Conservation (phyloP, 2,329 filamentous ascomycete genomes). For the Leptographium flavum region DNA sequence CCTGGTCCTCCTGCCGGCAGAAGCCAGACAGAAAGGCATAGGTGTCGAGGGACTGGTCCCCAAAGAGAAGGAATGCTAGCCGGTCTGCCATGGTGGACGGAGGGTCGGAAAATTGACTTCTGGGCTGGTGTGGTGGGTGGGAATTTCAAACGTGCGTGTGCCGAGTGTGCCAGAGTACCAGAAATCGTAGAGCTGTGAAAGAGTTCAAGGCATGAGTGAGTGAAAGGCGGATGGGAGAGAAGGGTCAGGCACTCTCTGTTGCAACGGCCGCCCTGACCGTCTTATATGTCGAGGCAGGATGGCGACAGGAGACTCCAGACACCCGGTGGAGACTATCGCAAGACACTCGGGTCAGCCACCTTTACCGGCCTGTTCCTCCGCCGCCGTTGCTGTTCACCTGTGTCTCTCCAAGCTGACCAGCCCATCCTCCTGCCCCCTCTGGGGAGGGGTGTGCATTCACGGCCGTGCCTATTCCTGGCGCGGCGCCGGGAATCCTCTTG, state of each 20-base stretch:
- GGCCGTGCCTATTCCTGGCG: neutral
- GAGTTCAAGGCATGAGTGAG: slow-evolving; percentile 1
- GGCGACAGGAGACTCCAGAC: neutral
- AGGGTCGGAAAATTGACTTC: neutral
- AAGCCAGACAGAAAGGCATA: slow-evolving; percentile 46
- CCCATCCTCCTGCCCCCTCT: too few relatives aligned
- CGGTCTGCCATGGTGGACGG: slow-evolving; percentile 27
- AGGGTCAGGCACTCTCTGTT: too few relatives aligned
- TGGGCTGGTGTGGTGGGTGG: neutral
- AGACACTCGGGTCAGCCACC: slow-evolving; percentile 14
- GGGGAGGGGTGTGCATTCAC: neutral
- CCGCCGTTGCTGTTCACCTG: neutral
- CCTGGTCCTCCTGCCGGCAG: slow-evolving; percentile 28
- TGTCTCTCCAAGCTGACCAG: too few relatives aligned
- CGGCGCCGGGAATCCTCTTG: slow-evolving; percentile 8
- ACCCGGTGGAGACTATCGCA: neutral
- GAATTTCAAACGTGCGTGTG: neutral
- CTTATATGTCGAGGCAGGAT: neutral
- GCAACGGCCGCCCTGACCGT: neutral
- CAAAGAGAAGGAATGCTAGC: slow-evolving; percentile 48
- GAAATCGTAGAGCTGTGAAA: neutral
- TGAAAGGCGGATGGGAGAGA: neutral
- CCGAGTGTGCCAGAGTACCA: neutral
- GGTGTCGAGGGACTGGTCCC: slow-evolving; percentile 57
- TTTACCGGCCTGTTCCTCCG: neutral